Percentiles rank a stretch among this genome's conserved stretches.
Evolutionary conservation across 148 eudicot genomes (phyloP).

Genomic region (Cornus kousa): DNA sequence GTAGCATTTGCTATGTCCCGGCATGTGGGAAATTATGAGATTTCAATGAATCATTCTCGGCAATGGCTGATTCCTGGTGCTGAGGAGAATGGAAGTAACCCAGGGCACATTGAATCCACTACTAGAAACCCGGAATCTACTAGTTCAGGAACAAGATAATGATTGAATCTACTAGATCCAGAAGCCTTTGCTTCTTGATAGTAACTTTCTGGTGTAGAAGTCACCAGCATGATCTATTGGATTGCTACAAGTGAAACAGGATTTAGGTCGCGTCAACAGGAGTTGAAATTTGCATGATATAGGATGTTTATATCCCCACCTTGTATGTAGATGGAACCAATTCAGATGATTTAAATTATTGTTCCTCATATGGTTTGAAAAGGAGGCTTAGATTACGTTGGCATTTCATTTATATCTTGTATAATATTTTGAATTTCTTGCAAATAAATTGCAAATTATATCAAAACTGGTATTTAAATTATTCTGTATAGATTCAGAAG

Average conservation of each 20-base stretch:
- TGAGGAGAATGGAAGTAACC: conserved; percentile 5
- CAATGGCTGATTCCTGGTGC: conserved; percentile 13
- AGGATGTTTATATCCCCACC: background rate
- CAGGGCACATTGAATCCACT: background rate
- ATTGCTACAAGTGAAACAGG: background rate
- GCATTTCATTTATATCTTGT: background rate
- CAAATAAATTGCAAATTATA: background rate
- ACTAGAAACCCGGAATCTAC: background rate
- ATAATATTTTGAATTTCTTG: background rate
- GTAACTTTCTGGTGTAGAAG: background rate
- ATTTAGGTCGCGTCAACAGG: background rate
- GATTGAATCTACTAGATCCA: background rate
- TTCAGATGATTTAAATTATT: background rate
- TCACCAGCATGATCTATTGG: background rate
- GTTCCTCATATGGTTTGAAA: background rate
- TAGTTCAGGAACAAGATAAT: conserved; percentile 13
- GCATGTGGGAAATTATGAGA: conserved; percentile 17
- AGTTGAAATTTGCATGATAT: background rate
- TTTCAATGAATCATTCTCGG: conserved; percentile 11
- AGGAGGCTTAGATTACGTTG: background rate
- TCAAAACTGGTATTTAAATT: background rate
- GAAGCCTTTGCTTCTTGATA: too few relatives aligned
- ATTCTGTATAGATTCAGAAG: background rate
- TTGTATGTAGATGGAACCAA: background rate
- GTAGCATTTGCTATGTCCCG: conserved; percentile 5